Percentiles rank a stretch among this genome's conserved stretches.
Conservation (phyloP, 2,329 filamentous ascomycete species). For the Sarocladium brachiariae region DNA sequence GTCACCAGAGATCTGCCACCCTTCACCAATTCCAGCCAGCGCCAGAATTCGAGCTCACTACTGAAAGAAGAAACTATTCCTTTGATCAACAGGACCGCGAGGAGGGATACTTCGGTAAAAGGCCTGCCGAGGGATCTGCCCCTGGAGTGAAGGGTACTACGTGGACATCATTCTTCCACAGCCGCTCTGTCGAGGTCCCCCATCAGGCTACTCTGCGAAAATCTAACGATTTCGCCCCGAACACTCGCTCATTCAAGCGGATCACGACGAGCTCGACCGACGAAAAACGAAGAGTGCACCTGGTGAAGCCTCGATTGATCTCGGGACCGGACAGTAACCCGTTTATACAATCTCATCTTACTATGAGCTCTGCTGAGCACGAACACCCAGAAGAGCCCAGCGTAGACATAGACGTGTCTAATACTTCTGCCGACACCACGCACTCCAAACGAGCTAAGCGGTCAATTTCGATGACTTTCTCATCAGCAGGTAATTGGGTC, state of each 20-base stretch:
- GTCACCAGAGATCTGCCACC: slow-evolving; percentile 69
- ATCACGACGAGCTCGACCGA: background rate
- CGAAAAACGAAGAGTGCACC: slow-evolving; percentile 21
- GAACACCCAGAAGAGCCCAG: slow-evolving; percentile 11
- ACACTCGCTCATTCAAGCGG: background rate
- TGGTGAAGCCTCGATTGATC: slow-evolving; percentile 32
- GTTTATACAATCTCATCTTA: slow-evolving; percentile 14
- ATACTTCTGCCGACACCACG: slow-evolving; percentile 28
- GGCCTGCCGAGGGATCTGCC: background rate
- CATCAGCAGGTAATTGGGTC: slow-evolving; percentile 50
- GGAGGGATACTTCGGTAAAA: background rate
- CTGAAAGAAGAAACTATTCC: background rate
- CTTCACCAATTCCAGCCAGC: slow-evolving; percentile 45
- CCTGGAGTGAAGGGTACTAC: background rate
- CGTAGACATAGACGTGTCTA: slow-evolving; percentile 12
- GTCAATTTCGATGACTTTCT: slow-evolving; percentile 55
- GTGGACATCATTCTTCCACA: slow-evolving; percentile 7
- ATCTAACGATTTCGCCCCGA: background rate
- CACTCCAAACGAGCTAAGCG: slow-evolving; percentile 40
- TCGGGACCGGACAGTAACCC: slow-evolving; percentile 18
- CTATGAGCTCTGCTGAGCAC: slow-evolving; percentile 19
- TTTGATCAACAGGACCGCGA: background rate
- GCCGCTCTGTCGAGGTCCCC: background rate
- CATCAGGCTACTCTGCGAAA: background rate
- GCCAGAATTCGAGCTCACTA: slow-evolving; percentile 10